These are phyloP conservation scores for Angomonas deanei DNA, from an alignment of 208 protist species.

Conservation along the genomic window DNA sequence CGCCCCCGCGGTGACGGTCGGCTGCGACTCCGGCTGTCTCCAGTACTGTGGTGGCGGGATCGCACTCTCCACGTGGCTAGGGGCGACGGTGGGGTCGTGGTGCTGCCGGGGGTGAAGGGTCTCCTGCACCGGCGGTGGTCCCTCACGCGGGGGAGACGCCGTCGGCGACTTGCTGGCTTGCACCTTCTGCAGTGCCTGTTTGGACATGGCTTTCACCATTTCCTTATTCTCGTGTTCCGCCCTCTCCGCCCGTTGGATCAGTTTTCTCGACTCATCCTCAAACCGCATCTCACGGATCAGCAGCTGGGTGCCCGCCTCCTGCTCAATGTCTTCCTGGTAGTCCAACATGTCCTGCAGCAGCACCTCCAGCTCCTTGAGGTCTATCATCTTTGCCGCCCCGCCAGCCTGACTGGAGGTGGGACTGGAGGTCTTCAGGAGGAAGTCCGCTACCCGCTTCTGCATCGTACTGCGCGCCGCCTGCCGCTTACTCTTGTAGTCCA, in stretches of 20 bases:
- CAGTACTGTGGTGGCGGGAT: background rate
- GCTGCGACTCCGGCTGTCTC: background rate
- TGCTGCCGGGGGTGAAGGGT: background rate
- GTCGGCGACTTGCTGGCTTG: background rate
- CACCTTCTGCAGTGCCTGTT: background rate
- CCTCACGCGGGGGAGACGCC: background rate
- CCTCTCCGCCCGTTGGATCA: slow-evolving; percentile 18
- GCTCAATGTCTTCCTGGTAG: slow-evolving; percentile 55
- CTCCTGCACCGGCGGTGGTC: background rate
- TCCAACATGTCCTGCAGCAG: slow-evolving; percentile 68
- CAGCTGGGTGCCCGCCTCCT: slow-evolving; percentile 44
- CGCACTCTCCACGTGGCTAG: background rate
- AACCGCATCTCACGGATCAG: slow-evolving; percentile 47
- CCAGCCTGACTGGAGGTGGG: background rate
- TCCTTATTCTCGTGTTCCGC: slow-evolving; percentile 28
- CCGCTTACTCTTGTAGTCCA: slow-evolving; percentile 19
- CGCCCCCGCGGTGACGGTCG: background rate
- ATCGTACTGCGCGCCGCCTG: slow-evolving; percentile 27
- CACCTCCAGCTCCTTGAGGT: slow-evolving; percentile 41
- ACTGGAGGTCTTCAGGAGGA: slow-evolving; percentile 9
- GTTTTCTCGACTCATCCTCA: slow-evolving; percentile 39
- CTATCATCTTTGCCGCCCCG: slow-evolving; percentile 10
- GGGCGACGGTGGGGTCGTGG: background rate
- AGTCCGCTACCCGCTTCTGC: slow-evolving; percentile 43
- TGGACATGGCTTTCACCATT: slow-evolving; percentile 32